Conservation (phyloP, 768 basidiomycete species). For the Lentinula boryana region DNA sequence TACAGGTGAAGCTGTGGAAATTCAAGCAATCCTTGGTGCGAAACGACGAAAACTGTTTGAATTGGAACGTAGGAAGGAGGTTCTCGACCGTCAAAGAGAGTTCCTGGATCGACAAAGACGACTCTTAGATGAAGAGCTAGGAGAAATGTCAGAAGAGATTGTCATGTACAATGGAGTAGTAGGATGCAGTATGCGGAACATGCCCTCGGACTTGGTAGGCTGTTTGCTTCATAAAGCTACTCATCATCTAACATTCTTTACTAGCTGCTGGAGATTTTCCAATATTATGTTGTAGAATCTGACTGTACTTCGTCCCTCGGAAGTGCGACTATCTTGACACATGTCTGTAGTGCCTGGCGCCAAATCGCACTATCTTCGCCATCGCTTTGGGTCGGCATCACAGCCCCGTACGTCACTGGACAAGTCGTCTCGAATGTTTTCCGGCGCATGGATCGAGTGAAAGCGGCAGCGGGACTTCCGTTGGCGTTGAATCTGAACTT, state of each 20-base stretch:
- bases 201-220: not conserved
- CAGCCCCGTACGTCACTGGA: not conserved
- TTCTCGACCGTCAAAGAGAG: not conserved
- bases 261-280: not conserved
- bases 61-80: not conserved
- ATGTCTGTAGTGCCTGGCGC: constrained; percentile 1
- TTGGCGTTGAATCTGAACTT: not conserved
- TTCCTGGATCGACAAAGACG: not conserved
- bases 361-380: not conserved
- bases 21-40: not conserved
- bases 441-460: not conserved
- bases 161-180: not conserved
- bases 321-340: not conserved
- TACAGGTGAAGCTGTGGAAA: not conserved
- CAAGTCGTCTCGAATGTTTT: not conserved
- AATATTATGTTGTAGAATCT: not conserved
- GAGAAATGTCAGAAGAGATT: not conserved
- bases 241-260: not conserved
- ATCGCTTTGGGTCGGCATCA: not conserved
- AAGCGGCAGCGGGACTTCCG: not conserved
- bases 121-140: not conserved
- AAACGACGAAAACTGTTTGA: not conserved
- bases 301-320: constrained; percentile 1
- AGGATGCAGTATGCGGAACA: not conserved
- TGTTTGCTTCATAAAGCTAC: not conserved